phyloP scores from a whole-genome alignment of 129 eudicot genomes.

The Saussurea involucrata region DNA sequence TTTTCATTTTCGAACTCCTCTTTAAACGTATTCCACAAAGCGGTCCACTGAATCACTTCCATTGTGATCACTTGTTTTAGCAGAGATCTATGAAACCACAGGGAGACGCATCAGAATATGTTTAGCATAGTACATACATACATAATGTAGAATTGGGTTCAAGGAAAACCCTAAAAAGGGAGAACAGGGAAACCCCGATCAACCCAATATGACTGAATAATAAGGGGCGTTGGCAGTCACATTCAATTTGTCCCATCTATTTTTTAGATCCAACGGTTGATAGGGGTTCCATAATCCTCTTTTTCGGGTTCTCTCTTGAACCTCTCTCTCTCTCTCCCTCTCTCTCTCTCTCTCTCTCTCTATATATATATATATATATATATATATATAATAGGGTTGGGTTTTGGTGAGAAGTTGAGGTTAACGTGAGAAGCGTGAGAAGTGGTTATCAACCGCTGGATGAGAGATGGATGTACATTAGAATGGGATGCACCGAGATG shows the following conservation, averaged over 20 bases:
- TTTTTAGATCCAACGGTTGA: not conserved
- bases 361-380: too few relatives aligned
- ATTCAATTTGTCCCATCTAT: not conserved
- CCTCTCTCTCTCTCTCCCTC: not conserved
- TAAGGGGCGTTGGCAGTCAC: not conserved
- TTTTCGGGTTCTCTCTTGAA: not conserved
- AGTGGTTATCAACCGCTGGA: too few relatives aligned
- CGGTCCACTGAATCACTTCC: constrained; percentile 93
- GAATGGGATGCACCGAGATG: too few relatives aligned
- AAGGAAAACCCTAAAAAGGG: not conserved
- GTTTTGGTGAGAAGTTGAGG: too few relatives aligned
- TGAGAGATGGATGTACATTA: too few relatives aligned
- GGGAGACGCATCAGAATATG: not conserved
- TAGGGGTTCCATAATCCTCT: not conserved
- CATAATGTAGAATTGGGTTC: not conserved
- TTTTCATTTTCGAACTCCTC: constrained; percentile 86
- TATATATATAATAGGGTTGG: too few relatives aligned
- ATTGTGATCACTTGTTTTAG: constrained; percentile 79
- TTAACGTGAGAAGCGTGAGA: too few relatives aligned
- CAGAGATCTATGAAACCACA: constrained; percentile 41
- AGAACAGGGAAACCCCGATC: not conserved
- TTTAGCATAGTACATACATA: not conserved
- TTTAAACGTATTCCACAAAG: constrained; percentile 69
- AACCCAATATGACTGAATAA: not conserved
- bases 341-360: too few relatives aligned